Conservation (phyloP, 1,284 basidiomycete species). For the Ganoderma boninense region DNA sequence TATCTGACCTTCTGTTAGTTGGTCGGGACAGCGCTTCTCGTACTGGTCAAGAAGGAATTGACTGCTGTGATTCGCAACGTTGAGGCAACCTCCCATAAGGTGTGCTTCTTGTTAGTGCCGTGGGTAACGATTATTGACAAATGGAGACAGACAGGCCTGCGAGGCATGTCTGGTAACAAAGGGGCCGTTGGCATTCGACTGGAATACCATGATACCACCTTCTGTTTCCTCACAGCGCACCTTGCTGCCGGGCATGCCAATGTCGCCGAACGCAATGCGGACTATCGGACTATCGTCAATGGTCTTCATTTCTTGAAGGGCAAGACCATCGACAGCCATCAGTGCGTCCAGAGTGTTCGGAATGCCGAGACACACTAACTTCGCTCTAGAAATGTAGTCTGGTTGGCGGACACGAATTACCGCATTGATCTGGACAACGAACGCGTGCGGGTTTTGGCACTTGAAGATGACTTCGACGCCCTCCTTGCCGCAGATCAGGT, state of each 20-base stretch:
- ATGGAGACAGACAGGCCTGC: slow-evolving; percentile 82
- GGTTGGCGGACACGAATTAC: slow-evolving; percentile 97
- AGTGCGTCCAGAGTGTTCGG: slow-evolving; percentile 60
- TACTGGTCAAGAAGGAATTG: slow-evolving; percentile 84
- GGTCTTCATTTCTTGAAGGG: slow-evolving; percentile 91
- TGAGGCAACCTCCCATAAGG: slow-evolving; percentile 93
- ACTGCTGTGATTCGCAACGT: slow-evolving; percentile 87
- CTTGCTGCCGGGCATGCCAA: slow-evolving; percentile 94
- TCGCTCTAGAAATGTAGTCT: slow-evolving; percentile 80
- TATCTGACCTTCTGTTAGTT: slow-evolving; percentile 57
- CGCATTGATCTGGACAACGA: slow-evolving; percentile 90
- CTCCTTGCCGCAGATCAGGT: slow-evolving; percentile 90
- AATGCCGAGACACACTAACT: neutral
- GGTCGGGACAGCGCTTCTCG: slow-evolving; percentile 92
- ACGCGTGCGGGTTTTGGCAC: slow-evolving; percentile 73
- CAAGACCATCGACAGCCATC: slow-evolving; percentile 88
- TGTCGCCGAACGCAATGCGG: slow-evolving; percentile 90
- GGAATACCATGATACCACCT: slow-evolving; percentile 88
- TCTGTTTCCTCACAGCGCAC: slow-evolving; percentile 97
- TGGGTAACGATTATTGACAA: slow-evolving; percentile 8
- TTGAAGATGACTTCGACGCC: slow-evolving; percentile 71
- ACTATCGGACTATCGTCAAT: slow-evolving; percentile 88
- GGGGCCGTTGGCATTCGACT: slow-evolving; percentile 94
- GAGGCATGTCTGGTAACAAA: slow-evolving; percentile 98
- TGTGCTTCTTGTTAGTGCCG: slow-evolving; percentile 36